A percentile compares a stretch with the other conserved stretches of the same genome.
phyloP scores from a whole-genome alignment of 495 filamentous ascomycete genomes.

The Jackrogersella multiformis region DNA sequence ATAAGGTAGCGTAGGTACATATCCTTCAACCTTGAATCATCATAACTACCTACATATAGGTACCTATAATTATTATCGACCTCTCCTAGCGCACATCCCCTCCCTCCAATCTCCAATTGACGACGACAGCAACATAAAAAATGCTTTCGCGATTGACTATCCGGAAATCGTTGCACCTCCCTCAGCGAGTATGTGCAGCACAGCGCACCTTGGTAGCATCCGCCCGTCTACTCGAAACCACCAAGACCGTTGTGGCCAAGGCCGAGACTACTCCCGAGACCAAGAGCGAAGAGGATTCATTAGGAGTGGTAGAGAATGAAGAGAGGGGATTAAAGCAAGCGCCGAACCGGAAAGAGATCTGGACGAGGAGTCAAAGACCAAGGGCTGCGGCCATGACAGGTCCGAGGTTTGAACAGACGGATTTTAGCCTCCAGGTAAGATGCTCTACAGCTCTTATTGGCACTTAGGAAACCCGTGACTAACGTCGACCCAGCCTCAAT shows the following conservation, averaged over 20 bases:
- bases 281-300: conserved; percentile 45
- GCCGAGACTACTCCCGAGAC: conserved; percentile 62
- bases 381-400: conserved; percentile 85
- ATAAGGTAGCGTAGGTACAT: too few species aligned
- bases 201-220: conserved; percentile 51
- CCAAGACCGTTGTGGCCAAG: conserved; percentile 63
- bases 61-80: conserved; percentile 40
- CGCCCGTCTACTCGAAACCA: conserved; percentile 50
- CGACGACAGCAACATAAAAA: conserved; percentile 19
- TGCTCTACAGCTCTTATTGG: not conserved
- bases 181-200: conserved; percentile 35
- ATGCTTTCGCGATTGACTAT: conserved; percentile 62
- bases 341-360: conserved; percentile 81
- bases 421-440: conserved; percentile 87
- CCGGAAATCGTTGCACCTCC: conserved; percentile 39
- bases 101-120: too few species aligned
- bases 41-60: conserved; percentile 48
- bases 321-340: conserved; percentile 74
- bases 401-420: conserved; percentile 95
- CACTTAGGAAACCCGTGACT: not conserved
- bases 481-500: conserved; percentile 72
- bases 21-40: conserved; percentile 60
- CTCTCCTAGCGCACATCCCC: conserved; percentile 23
- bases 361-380: conserved; percentile 85
- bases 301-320: conserved; percentile 72